phyloP scores from a whole-genome alignment of 331 rosid species.

The Quercus tomentella region DNA sequence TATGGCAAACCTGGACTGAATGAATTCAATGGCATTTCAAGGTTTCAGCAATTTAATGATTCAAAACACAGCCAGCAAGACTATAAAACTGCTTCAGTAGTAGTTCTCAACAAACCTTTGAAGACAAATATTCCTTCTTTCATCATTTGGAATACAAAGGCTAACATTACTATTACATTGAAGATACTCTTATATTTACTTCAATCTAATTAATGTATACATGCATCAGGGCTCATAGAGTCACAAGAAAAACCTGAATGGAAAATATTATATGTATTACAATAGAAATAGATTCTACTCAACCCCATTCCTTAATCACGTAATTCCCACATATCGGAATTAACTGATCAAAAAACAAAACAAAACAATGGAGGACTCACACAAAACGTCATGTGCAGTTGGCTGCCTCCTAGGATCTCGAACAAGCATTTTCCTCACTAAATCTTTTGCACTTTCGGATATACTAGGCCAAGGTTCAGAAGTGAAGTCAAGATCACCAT shows the following conservation, averaged over 20 bases:
- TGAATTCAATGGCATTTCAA: not conserved
- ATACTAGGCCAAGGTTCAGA: slow-evolving; percentile 95
- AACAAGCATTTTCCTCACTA: slow-evolving; percentile 87
- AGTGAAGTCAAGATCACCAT: slow-evolving; percentile 79
- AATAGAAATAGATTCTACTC: not conserved
- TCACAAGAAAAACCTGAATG: not conserved
- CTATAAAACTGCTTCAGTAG: not conserved
- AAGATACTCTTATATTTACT: not conserved
- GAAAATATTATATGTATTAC: not conserved
- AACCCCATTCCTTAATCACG: slow-evolving; percentile 1
- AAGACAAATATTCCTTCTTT: not conserved
- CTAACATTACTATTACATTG: not conserved
- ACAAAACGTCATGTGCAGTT: slow-evolving; percentile 88
- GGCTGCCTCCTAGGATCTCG: slow-evolving; percentile 79
- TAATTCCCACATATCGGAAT: slow-evolving; percentile 12
- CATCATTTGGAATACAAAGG: not conserved
- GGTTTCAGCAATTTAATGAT: not conserved
- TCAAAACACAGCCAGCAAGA: not conserved
- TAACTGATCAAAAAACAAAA: slow-evolving; percentile 11
- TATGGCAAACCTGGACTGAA: not conserved
- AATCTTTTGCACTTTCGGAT: slow-evolving; percentile 93
- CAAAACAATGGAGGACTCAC: slow-evolving; percentile 40
- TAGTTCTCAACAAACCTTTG: not conserved
- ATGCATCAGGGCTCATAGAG: not conserved
- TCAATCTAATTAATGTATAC: not conserved